A percentile compares a stretch with the other conserved stretches of the same genome.
Conservation (phyloP, 106 monocot species). For the Dendrobium catenatum region DNA sequence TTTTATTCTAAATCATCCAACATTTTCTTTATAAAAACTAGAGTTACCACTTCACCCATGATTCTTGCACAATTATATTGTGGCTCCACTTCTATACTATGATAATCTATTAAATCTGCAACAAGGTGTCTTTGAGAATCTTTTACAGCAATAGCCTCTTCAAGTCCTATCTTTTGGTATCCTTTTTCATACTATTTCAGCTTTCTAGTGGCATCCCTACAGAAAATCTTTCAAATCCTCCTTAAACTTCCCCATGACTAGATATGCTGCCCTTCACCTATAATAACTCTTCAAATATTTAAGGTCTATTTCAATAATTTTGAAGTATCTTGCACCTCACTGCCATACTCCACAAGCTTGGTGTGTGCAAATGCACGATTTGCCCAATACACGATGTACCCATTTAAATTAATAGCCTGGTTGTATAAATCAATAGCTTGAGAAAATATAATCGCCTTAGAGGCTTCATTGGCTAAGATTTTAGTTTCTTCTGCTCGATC, state of each 20-base stretch:
- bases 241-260: slow-evolving; percentile 96
- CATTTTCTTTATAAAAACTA: slow-evolving; percentile 87
- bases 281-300: slow-evolving; percentile 96
- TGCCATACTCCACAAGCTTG: slow-evolving; percentile 96
- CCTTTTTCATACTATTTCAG: slow-evolving; percentile 95
- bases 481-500: slow-evolving; percentile 75
- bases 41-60: slow-evolving; percentile 77
- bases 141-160: slow-evolving; percentile 84
- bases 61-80: slow-evolving; percentile 88
- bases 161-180: slow-evolving; percentile 90
- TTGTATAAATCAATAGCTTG: slow-evolving; percentile 87
- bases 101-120: slow-evolving; percentile 84
- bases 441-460: slow-evolving; percentile 76
- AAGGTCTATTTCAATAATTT: slow-evolving; percentile 88
- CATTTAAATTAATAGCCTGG: slow-evolving; percentile 82
- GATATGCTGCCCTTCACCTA: slow-evolving; percentile 81
- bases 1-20: slow-evolving; percentile 14
- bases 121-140: slow-evolving; percentile 47
- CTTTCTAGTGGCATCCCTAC: slow-evolving; percentile 79
- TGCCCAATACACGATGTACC: slow-evolving; percentile 88
- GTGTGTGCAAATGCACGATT: slow-evolving; percentile 96
- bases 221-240: slow-evolving; percentile 70
- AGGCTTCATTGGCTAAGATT: slow-evolving; percentile 75
- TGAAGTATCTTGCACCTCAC: slow-evolving; percentile 83
- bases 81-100: slow-evolving; percentile 67